These are phyloP conservation scores for Cryphonectria nitschkei DNA, from an alignment of 2,329 filamentous ascomycete genomes.

Conservation along the genomic window DNA sequence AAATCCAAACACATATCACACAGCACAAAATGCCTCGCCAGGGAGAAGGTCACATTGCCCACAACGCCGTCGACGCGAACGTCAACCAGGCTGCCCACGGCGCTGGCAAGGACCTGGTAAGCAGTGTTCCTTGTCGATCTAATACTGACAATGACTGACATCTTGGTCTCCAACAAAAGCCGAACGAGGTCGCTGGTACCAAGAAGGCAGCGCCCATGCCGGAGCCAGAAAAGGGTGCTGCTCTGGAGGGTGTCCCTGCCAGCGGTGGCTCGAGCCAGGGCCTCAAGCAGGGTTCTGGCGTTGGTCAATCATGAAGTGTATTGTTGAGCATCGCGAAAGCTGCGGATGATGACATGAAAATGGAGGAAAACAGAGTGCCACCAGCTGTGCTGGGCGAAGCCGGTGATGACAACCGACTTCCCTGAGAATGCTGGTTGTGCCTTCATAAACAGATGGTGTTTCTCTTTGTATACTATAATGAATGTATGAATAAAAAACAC, in stretches of 20 bases:
- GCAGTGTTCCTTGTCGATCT: slow-evolving; percentile 21
- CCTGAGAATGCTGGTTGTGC: no score
- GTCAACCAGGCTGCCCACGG: slow-evolving; percentile 50
- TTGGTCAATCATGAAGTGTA: slow-evolving; percentile 40
- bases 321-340: background rate
- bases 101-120: slow-evolving; percentile 43
- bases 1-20: background rate
- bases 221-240: slow-evolving; percentile 49
- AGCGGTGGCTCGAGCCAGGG: slow-evolving; percentile 51
- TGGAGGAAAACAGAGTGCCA: no score
- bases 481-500: no score
- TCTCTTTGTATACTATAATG: no score
- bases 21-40: slow-evolving; percentile 51
- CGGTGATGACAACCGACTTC: no score
- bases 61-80: slow-evolving; percentile 49
- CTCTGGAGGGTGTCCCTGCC: slow-evolving; percentile 44
- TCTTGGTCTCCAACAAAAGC: background rate
- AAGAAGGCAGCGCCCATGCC: slow-evolving; percentile 55
- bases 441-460: no score
- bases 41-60: slow-evolving; percentile 48
- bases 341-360: background rate
- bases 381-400: no score
- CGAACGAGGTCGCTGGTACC: slow-evolving; percentile 46
- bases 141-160: background rate
- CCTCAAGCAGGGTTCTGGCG: slow-evolving; percentile 43